Conservation (phyloP, 2,329 filamentous ascomycete species). For the Phyllosticta citriasiana region DNA sequence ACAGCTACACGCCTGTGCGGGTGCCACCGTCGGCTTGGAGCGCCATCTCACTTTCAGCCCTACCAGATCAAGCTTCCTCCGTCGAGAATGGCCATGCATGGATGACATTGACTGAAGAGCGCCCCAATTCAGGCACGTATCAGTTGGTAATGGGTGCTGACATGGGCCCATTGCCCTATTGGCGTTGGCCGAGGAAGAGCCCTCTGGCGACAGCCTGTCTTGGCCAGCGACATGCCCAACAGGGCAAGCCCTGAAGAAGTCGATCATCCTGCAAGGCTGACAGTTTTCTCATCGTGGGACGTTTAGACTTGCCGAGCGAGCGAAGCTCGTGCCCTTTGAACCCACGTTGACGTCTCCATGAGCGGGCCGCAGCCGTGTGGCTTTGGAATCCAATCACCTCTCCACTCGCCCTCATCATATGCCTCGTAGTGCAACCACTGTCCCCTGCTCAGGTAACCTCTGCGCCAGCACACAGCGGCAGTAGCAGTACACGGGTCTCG, state of each 20-base stretch:
- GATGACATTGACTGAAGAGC: slow-evolving; percentile 3
- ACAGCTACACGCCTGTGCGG: slow-evolving; percentile 1
- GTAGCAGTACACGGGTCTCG: neutral
- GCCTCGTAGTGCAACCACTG: slow-evolving; percentile 1
- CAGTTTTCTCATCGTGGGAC: neutral
- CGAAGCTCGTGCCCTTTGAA: neutral
- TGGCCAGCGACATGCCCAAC: neutral
- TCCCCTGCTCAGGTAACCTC: slow-evolving; percentile 1
- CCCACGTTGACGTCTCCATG: slow-evolving; percentile 8
- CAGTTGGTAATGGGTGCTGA: slow-evolving; percentile 6
- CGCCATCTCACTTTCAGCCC: slow-evolving; percentile 11
- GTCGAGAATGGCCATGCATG: slow-evolving; percentile 2
- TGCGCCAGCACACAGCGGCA: slow-evolving; percentile 6
- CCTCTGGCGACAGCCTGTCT: neutral
- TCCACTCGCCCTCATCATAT: neutral
- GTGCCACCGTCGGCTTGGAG: neutral
- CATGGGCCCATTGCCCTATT: slow-evolving; percentile 6
- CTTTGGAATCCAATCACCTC: slow-evolving; percentile 4
- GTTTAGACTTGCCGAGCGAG: neutral
- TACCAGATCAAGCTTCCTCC: slow-evolving; percentile 9
- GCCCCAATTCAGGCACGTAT: slow-evolving; percentile 10
- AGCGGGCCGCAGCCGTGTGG: slow-evolving; percentile 10
- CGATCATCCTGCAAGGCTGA: slow-evolving; percentile 11
- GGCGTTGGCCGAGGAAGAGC: neutral
- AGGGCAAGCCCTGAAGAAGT: neutral